Base-by-base conservation (phyloP, 257 asterid genomes). In the Hygrophila difformis region DNA sequence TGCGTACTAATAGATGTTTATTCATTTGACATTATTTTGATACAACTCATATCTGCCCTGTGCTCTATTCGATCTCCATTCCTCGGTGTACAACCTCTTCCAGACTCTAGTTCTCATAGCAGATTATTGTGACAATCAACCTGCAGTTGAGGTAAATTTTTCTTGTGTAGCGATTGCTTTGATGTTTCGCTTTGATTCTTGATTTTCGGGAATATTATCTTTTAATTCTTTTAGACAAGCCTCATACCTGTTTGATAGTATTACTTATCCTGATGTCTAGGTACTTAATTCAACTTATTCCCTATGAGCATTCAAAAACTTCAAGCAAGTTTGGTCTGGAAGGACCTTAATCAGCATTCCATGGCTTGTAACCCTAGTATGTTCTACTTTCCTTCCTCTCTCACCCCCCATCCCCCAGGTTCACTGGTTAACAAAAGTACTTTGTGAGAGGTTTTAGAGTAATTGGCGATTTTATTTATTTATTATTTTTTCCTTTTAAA, bases 1-100 rank as follows among this genome's bases (percentile, higher is more conserved):
- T 79, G 87, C 12, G 64, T 54, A 18, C 52, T 66, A 44, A 79
- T 84, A 1, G 94, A 83, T 59, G 70, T 67, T 40, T 83, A 64
- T 28, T 68, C 85, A 59, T 79, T 71, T 21, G 94, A 92, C 37
- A 63, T 83, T 44, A 64, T 83, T 47, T 55, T 83, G 66, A 65
- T 83, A 63, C 92, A 83, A 35, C 56, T 83, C 49, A 68, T 79
- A 44, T 74, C 94, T 8, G 92, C n/a, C n/a, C n/a, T n/a, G n/a
- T n/a, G n/a, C n/a, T n/a, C n/a, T n/a, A n/a, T n/a, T n/a, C n/a
- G n/a, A n/a, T n/a, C n/a, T n/a, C n/a, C n/a, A n/a, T n/a, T n/a
- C n/a, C n/a, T n/a, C n/a, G n/a, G n/a, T n/a, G n/a, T n/a, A n/a
- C n/a, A n/a, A n/a, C n/a, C n/a, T n/a, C n/a, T n/a, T n/a, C n/a